Conservation (phyloP, 208 protist species). For the Leishmania tarentolae region DNA sequence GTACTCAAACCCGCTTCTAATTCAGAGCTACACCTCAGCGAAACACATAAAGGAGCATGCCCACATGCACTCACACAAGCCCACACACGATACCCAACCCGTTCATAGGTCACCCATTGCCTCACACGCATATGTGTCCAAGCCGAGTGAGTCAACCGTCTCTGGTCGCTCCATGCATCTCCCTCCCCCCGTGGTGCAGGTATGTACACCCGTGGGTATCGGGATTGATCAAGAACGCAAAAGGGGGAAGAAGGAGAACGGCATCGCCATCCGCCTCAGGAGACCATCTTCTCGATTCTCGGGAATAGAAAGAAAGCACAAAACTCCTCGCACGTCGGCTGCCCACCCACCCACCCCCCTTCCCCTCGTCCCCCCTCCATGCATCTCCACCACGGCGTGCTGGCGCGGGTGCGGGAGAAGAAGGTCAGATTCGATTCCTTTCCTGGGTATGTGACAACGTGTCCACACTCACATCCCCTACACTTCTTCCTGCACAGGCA, state of each 20-base stretch:
- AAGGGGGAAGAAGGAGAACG: neutral
- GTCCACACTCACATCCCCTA: neutral
- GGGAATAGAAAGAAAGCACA: neutral
- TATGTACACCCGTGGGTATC: neutral
- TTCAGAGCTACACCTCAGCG: neutral
- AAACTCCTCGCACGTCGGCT: neutral
- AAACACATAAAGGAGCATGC: neutral
- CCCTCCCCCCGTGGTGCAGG: neutral
- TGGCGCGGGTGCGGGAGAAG: neutral
- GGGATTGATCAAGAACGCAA: neutral
- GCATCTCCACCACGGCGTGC: neutral
- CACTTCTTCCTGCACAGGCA: neutral
- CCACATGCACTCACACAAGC: neutral
- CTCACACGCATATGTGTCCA: neutral
- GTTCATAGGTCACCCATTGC: neutral
- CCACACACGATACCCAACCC: neutral
- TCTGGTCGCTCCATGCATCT: neutral
- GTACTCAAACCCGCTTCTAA: neutral
- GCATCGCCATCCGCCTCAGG: neutral
- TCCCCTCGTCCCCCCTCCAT: neutral
- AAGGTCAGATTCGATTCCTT: neutral
- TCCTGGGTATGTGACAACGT: neutral
- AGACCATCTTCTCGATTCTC: neutral
- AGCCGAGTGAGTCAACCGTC: neutral
- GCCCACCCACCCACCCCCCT: no score